These are phyloP conservation scores for Schizosaccharomyces osmophilus DNA, from an alignment of 805 yeast genomes.

Conservation along the genomic window DNA sequence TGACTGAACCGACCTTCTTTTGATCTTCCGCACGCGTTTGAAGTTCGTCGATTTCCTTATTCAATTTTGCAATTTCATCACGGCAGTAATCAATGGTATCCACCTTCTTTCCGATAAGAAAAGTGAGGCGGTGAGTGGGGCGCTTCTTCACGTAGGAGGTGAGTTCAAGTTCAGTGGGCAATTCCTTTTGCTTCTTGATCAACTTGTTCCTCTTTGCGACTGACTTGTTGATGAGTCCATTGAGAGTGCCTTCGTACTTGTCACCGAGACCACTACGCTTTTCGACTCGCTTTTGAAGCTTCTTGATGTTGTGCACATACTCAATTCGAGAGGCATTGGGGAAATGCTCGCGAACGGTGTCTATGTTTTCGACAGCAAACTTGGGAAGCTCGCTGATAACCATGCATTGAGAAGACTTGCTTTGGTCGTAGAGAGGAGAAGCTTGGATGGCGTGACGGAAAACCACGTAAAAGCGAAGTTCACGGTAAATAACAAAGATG, in stretches of 20 bases:
- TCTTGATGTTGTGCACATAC: constrained; percentile 26
- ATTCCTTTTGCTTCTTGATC: neutral
- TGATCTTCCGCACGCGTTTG: constrained; percentile 30
- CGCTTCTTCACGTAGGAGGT: constrained; percentile 28
- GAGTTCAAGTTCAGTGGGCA: neutral
- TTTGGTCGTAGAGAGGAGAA: neutral
- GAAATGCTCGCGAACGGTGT: constrained; percentile 30
- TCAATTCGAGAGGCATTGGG: constrained; percentile 27
- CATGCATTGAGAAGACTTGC: constrained; percentile 23
- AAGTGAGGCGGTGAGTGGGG: constrained; percentile 56
- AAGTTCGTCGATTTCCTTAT: constrained; percentile 32
- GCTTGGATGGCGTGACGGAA: neutral
- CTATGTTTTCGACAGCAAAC: constrained; percentile 21
- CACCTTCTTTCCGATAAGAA: constrained; percentile 59
- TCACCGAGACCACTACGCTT: constrained; percentile 13
- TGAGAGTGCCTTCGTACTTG: constrained; percentile 19
- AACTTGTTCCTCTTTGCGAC: constrained; percentile 6
- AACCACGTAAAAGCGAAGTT: neutral
- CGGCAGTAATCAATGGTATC: constrained; percentile 55
- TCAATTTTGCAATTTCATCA: constrained; percentile 42
- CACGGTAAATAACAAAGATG: neutral
- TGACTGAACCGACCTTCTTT: constrained; percentile 57
- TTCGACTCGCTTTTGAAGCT: constrained; percentile 15
- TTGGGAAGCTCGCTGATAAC: constrained; percentile 45
- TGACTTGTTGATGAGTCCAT: constrained; percentile 16